Evolutionary conservation across 768 basidiomycete genomes (phyloP), one percentile per base, ranked within the genome.

Genomic region (Lentinula lateritia): DNA sequence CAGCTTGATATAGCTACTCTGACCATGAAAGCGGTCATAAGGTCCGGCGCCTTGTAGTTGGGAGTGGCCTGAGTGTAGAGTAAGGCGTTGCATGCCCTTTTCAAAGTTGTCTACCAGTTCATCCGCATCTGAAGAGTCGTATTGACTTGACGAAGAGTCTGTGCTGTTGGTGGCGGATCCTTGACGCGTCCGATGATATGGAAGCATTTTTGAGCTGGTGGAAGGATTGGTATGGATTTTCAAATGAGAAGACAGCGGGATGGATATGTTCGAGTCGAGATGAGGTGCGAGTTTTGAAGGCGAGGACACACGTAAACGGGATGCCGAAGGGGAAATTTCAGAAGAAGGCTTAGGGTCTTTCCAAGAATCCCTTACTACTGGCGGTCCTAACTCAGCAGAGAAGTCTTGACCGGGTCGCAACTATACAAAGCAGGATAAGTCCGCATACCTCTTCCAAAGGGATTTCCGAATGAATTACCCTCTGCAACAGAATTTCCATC

Each of bases 291-390:
- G 65, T 36, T 50, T 67, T 61, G 52, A 34, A 12, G 23, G 65
- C 50, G 23, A 61, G 68, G 8, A 66, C 8, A 9, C 43, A 45
- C n/a, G 43, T n/a, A 8, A 16, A 72, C 15, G 66, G 67, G 43
- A 69, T 66, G 12, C 67, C 61, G 38, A 67, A 61, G 4, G 67
- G 68, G 52, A 63, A 63, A 48, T 63, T 61, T 35, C 56, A 61
- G 16, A 16, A 61, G 8, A 64, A 52, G 15, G 62, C 57, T 45
- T 6, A 65, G 62, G 42, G 61, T 57, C 15, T 41, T 75, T 88
- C 89, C 89, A 90, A 5, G 87, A 88, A 64, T 80, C 87, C 41
- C 87, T 83, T 50, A 82, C 39, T 8, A 90, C 73, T 1, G 81
- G 81, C 6, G 85, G 83, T 0, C 89, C 89, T 52, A 91, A 75